These are phyloP conservation scores for Sugiyamaella chiloensis DNA, from an alignment of 805 yeast species.

Conservation along the genomic window DNA sequence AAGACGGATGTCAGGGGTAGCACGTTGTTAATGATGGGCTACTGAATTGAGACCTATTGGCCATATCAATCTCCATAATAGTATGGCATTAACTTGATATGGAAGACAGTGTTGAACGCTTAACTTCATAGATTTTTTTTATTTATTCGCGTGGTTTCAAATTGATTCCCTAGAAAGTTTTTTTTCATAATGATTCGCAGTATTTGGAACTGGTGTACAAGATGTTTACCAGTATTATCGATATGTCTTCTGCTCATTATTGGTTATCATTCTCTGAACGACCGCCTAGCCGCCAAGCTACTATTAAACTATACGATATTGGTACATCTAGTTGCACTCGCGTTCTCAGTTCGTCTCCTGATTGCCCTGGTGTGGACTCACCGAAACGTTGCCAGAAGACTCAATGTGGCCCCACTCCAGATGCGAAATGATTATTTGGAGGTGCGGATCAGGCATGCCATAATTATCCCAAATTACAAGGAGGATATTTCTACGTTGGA, in stretches of 20 bases:
- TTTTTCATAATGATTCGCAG: too few relatives aligned
- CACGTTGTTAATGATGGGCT: too few relatives aligned
- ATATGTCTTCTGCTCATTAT: not conserved
- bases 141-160: too few relatives aligned
- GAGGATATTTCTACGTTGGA: not conserved
- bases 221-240: not conserved
- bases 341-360: not conserved
- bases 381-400: not conserved
- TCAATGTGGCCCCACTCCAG: not conserved
- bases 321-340: not conserved
- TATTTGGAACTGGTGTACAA: constrained; percentile 2
- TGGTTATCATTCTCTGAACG: not conserved
- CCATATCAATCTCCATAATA: too few relatives aligned
- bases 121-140: too few relatives aligned
- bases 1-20: too few relatives aligned
- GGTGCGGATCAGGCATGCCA: not conserved
- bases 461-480: not conserved
- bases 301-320: not conserved
- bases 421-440: not conserved
- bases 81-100: too few relatives aligned
- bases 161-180: too few relatives aligned
- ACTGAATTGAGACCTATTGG: too few relatives aligned
- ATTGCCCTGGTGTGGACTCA: constrained; percentile 1
- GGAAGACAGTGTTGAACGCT: too few relatives aligned
- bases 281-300: not conserved